Base-by-base conservation (phyloP, 1,139 yeast species). In the Candida neerlandica region DNA sequence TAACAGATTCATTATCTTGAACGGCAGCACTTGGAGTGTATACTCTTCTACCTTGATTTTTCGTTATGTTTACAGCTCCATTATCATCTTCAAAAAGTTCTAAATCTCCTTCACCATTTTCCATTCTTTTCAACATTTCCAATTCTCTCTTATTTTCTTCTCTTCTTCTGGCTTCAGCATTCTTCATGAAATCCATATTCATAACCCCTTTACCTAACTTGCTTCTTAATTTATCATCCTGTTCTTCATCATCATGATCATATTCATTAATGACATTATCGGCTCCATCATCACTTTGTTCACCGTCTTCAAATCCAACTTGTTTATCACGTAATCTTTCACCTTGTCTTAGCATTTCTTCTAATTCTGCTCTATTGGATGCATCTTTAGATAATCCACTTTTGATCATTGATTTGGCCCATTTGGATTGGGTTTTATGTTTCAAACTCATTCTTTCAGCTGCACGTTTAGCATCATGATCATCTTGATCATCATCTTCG, bases 151-250 rank as follows among this genome's bases (percentile, higher is more conserved):
- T 67, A 63, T 87, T 88, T 42, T 77, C 80, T 51, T 77, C 75
- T 51, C 71, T 79, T 55, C 81, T 78, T 60, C 83, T 79, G 45
- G 82, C 85, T 56, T 86, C 94, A 2, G 97, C 97, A 55, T 86
- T 87, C 58, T 80, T 85, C 97, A 92, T 91, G 66, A 94, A 94
- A 57, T 91, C 96, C 98, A 94, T 94, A 43, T 84, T 87, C 73
- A 92, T 71, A 26, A 94, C 86, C 52, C 98, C 97, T 65, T 91
- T 91, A 16, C 96, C 95, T 19, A 87, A 67, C 26, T 72, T 71
- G 45, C 72, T 68, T 43, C 76, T 71, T 11, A 57, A 57, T 23
- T 60, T 65, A 12, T 66, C 69, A 29, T 68, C 71, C 9, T 67
- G 75, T 11, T 58, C 66, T 2, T 63, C 65, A 14, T 68, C 70